phyloP scores from a whole-genome alignment of 2,329 filamentous ascomycete genomes.

The Massarina eburnea region DNA sequence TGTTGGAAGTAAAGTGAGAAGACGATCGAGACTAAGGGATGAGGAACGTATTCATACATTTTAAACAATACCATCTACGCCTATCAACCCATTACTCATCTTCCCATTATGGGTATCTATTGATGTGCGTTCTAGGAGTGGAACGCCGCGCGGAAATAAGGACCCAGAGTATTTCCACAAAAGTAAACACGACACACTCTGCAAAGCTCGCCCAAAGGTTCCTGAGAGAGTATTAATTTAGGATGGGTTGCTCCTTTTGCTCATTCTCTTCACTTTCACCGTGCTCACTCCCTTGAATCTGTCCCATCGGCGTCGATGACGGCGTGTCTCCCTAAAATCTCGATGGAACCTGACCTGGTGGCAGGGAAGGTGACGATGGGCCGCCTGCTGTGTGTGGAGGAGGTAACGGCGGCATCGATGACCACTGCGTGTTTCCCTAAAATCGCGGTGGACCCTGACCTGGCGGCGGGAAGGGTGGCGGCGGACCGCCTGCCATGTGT shows the following conservation, averaged over 20 bases:
- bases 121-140: slow-evolving; percentile 1
- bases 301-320: no score
- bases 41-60: not conserved
- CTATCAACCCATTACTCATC: not conserved
- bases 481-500: slow-evolving; percentile 21
- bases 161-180: no score
- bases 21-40: not conserved
- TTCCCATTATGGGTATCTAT: not conserved
- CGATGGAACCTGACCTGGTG: not conserved
- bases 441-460: not conserved
- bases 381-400: slow-evolving; percentile 33
- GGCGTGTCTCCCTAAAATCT: not conserved
- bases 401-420: no score
- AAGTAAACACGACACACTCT: no score
- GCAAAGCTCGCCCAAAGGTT: no score
- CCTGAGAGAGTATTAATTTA: no score
- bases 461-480: slow-evolving; percentile 15
- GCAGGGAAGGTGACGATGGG: slow-evolving; percentile 20
- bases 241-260: no score
- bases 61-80: not conserved
- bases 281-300: no score
- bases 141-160: no score
- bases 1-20: no score
- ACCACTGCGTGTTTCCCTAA: not conserved
- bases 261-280: no score